phyloP scores from a whole-genome alignment of 192 early-diverging fungal species.

The Backusella australiensis region DNA sequence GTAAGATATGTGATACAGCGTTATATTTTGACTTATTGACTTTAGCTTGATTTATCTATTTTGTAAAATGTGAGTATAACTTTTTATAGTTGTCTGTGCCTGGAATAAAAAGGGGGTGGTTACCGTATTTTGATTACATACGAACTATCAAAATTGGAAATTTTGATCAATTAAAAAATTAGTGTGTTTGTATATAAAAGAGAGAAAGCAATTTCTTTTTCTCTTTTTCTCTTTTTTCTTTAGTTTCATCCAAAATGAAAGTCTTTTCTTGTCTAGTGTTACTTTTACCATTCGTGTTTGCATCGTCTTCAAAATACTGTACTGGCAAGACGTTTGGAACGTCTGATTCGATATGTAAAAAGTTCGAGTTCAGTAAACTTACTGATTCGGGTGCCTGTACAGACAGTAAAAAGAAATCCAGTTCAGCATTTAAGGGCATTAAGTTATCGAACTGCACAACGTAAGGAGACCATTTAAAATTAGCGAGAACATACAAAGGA shows the following conservation, averaged over 20 bases:
- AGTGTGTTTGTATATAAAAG: neutral
- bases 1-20: neutral
- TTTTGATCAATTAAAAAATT: neutral
- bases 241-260: neutral
- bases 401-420: slow-evolving; percentile 10
- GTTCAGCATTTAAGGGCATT: neutral
- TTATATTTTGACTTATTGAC: neutral
- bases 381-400: slow-evolving; percentile 5
- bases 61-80: neutral
- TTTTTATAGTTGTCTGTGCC: neutral
- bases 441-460: slow-evolving; percentile 35
- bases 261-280: neutral
- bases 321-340: slow-evolving; percentile 1
- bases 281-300: neutral
- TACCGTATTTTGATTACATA: neutral
- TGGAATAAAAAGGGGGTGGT: neutral
- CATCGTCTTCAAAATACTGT: slow-evolving; percentile 9
- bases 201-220: neutral
- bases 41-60: neutral
- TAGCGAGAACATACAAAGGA: neutral
- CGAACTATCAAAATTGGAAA: neutral
- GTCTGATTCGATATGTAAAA: slow-evolving; percentile 1
- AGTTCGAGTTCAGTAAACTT: slow-evolving; percentile 11
- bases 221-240: neutral
- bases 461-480: neutral